These are phyloP conservation scores for Marsdenia floribunda DNA, from an alignment of 257 asterid genomes.

Conservation along the genomic window DNA sequence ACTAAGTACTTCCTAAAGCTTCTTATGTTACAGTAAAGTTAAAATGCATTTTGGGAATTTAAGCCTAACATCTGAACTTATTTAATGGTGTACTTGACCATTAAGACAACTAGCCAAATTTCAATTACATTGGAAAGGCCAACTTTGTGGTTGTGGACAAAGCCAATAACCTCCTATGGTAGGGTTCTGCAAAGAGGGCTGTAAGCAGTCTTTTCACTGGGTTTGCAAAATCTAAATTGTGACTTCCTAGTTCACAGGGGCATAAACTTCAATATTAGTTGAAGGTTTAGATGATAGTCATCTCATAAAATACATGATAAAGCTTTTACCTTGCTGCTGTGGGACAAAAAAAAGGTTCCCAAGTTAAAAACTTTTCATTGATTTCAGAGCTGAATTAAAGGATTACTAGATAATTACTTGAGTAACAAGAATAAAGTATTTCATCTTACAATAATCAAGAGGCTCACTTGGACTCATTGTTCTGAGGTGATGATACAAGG, in stretches of 20 bases:
- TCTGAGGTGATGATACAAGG: slow-evolving; percentile 2
- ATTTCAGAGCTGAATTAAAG: neutral
- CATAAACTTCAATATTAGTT: neutral
- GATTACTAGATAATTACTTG: neutral
- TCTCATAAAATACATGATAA: neutral
- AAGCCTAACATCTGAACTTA: neutral
- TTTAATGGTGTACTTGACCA: neutral
- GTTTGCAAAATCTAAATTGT: neutral
- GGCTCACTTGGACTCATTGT: slow-evolving; percentile 21
- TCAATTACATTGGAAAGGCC: neutral
- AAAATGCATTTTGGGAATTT: neutral
- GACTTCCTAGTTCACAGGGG: neutral
- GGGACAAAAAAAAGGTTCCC: neutral
- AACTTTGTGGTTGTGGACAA: neutral
- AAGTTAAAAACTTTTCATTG: neutral
- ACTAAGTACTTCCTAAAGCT: neutral
- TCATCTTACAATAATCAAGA: neutral
- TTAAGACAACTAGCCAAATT: neutral
- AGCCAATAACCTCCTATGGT: neutral
- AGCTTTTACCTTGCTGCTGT: too few species aligned
- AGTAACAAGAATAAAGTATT: neutral
- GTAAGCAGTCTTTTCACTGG: neutral
- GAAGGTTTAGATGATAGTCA: neutral
- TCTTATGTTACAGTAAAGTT: neutral
- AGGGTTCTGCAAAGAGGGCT: too few species aligned